phyloP scores from a whole-genome alignment of 441 rosid species.

The Gossypium schwendimanii region DNA sequence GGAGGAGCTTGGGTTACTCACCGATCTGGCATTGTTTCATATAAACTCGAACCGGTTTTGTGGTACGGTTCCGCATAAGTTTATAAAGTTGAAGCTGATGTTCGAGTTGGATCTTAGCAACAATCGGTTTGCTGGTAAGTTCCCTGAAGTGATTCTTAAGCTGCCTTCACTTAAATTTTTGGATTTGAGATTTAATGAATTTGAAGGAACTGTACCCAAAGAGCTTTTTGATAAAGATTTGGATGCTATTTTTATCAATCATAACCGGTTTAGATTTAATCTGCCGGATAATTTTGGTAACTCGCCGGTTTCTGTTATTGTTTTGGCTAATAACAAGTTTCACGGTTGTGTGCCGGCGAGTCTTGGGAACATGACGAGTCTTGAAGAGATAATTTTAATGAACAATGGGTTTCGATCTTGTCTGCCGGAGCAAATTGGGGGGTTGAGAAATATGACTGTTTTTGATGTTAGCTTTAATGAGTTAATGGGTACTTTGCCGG shows the following conservation, averaged over 20 bases:
- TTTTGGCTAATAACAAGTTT: conserved; percentile 71
- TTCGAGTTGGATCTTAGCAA: conserved; percentile 93
- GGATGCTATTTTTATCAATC: conserved; percentile 83
- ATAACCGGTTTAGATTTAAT: conserved; percentile 73
- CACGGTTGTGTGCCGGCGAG: conserved; percentile 84
- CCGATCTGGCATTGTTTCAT: conserved; percentile 89
- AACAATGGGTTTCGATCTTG: conserved; percentile 71
- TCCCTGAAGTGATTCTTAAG: conserved; percentile 55
- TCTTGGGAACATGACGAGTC: conserved; percentile 74
- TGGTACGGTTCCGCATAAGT: conserved; percentile 68
- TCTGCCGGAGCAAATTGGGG: conserved; percentile 62
- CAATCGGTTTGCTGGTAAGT: conserved; percentile 81
- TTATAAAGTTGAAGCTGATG: conserved; percentile 43
- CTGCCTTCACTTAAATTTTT: conserved; percentile 66
- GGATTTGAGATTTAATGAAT: conserved; percentile 90
- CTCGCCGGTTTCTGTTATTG: conserved; percentile 57
- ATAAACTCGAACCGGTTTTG: conserved; percentile 83
- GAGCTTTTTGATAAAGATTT: conserved; percentile 67
- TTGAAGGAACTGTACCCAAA: conserved; percentile 76
- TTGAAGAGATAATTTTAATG: conserved; percentile 74
- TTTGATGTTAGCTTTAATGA: conserved; percentile 70
- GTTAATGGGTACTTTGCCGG: conserved; percentile 72
- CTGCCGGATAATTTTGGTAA: conserved; percentile 77
- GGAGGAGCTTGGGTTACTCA: conserved; percentile 74
- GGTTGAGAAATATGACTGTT: conserved; percentile 62